Evolutionary conservation across 352 stramenopile species (phyloP), one percentile per base, ranked within the genome.

Genomic region (Globisporangium rhizosaccharum): DNA sequence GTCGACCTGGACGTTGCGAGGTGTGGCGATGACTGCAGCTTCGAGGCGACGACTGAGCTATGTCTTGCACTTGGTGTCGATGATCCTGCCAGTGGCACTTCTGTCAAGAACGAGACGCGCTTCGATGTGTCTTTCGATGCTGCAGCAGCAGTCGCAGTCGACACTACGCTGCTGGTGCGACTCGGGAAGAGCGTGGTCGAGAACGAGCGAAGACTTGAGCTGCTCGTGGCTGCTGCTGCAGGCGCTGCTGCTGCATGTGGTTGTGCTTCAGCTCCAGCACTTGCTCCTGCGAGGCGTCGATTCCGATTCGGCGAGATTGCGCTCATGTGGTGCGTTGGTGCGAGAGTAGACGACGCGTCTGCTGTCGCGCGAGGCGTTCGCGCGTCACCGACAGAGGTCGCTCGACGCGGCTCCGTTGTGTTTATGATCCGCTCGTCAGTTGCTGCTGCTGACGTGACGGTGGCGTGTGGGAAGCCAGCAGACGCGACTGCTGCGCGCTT

Each of bases 101-200:
- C 53, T 1, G 12, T 59, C 18, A 59, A 9, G 44, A 52, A 50
- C 7, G 53, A 51, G 1, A 51, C 53, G 23, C 53, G 53, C 26
- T 51, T 59, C 11, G 42, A 28, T 20, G 37, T 18, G n/a, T 46
- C 41, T n/a, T 20, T 46, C 5, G 14, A 20, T 46, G 41, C 4
- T 4, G 14, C 41, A 46, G 41, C 14, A 46, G 41, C 41, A 46
- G 41, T 20, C 7, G 39, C 15, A 0, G 39, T 17, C 33, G 41
- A 46, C 41, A 20, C 41, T 46, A 39, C 41, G 41, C 41, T 46
- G 41, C 41, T 46, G 12, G 41, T 46, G 41, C 18, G 5, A n/a
- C 41, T 46, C 14, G 41, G 41, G 41, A 46, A n/a, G 5, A n/a
- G 41, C 15, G 41, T 20, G 12, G 41, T 46, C 41, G 41, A 45